phyloP scores from a whole-genome alignment of 2,329 filamentous ascomycete species.

The Aspergillus sojae region DNA sequence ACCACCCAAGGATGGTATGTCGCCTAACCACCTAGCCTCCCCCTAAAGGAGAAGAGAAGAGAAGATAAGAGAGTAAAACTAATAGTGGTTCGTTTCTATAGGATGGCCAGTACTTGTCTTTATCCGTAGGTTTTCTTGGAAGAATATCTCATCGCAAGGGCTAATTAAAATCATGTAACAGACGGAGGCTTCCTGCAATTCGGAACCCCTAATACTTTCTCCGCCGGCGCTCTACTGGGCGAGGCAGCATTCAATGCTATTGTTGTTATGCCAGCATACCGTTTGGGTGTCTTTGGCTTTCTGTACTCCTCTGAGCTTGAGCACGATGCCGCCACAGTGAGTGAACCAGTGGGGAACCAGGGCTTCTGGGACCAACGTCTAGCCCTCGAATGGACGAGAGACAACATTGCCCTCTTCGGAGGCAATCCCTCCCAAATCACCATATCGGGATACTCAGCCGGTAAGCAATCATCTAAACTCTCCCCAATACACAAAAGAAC shows the following conservation, averaged over 20 bases:
- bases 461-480: slow-evolving; percentile 22
- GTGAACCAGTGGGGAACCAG: slow-evolving; percentile 50
- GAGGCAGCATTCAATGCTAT: slow-evolving; percentile 55
- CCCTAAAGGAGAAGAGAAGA: not conserved
- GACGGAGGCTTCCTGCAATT: slow-evolving; percentile 62
- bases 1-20: slow-evolving; percentile 39
- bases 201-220: slow-evolving; percentile 53
- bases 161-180: slow-evolving; percentile 19
- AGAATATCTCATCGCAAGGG: not conserved
- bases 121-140: slow-evolving; percentile 49
- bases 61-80: not conserved
- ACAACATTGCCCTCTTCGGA: slow-evolving; percentile 55
- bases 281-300: slow-evolving; percentile 60
- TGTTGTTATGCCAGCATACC: slow-evolving; percentile 59
- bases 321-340: slow-evolving; percentile 40
- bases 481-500: not conserved
- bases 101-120: slow-evolving; percentile 63
- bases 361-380: slow-evolving; percentile 62
- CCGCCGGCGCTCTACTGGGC: slow-evolving; percentile 50
- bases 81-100: slow-evolving; percentile 8
- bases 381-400: slow-evolving; percentile 59
- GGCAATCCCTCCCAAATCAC: slow-evolving; percentile 56
- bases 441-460: slow-evolving; percentile 59
- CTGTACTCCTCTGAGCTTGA: slow-evolving; percentile 53
- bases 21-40: not conserved